Percentiles rank a stretch among this genome's conserved stretches.
Evolutionary conservation across 2,329 filamentous ascomycete genomes (phyloP).

Genomic region (Chlorencoelia australis): DNA sequence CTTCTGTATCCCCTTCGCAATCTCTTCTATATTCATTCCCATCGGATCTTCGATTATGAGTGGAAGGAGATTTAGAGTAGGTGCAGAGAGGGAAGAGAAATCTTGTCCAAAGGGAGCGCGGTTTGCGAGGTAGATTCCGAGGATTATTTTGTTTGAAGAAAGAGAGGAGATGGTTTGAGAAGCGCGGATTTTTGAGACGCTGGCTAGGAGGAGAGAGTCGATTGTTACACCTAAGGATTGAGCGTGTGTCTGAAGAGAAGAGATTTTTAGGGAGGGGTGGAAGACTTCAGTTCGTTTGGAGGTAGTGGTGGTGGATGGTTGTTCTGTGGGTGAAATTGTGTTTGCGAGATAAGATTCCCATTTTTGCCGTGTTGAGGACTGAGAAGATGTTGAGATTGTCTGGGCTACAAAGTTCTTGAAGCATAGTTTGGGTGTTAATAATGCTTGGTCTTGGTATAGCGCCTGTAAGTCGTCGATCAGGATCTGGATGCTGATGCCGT

Average conservation of each 20-base stretch:
- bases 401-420: slow-evolving; percentile 29
- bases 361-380: slow-evolving; percentile 28
- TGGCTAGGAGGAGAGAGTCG: slow-evolving; percentile 68
- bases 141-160: slow-evolving; percentile 34
- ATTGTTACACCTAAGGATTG: slow-evolving; percentile 49
- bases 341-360: slow-evolving; percentile 32
- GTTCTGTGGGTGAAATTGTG: slow-evolving; percentile 2
- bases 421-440: slow-evolving; percentile 5
- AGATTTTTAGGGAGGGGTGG: slow-evolving; percentile 37
- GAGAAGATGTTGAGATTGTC: slow-evolving; percentile 28
- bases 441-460: slow-evolving; percentile 29
- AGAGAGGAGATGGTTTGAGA: not conserved
- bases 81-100: slow-evolving; percentile 43
- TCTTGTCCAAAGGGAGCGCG: slow-evolving; percentile 44
- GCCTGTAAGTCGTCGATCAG: slow-evolving; percentile 45
- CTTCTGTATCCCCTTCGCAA: slow-evolving; percentile 53
- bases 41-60: slow-evolving; percentile 40
- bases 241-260: slow-evolving; percentile 32
- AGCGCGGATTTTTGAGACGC: slow-evolving; percentile 42
- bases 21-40: slow-evolving; percentile 29
- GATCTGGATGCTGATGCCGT: slow-evolving; percentile 65
- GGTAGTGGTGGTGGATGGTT: not conserved
- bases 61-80: slow-evolving; percentile 73
- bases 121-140: slow-evolving; percentile 81
- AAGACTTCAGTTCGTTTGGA: slow-evolving; percentile 31